Evolutionary conservation across 2,329 filamentous ascomycete species (phyloP).

Genomic region (Botrytis byssoidea): DNA sequence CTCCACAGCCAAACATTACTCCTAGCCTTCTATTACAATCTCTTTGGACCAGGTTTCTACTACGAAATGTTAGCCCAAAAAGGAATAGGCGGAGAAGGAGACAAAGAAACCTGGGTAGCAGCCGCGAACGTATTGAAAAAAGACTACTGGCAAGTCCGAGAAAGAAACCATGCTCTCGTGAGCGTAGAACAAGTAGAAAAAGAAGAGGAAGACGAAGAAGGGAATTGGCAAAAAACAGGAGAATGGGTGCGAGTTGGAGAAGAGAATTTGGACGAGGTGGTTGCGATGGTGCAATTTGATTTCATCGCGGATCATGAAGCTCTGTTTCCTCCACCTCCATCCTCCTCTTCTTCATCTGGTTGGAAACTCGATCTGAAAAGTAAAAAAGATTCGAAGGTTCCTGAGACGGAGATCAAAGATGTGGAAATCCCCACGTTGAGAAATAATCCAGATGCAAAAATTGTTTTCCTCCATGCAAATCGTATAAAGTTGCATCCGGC

Average conservation of each 20-base stretch:
- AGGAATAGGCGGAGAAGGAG: slow-evolving; percentile 19
- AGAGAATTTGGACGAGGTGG: neutral
- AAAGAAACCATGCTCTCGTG: slow-evolving; percentile 14
- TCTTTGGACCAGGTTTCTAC: slow-evolving; percentile 19
- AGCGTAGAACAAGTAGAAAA: neutral
- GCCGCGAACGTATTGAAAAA: neutral
- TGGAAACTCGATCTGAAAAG: neutral
- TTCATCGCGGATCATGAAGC: slow-evolving; percentile 8
- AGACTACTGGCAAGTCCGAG: slow-evolving; percentile 18
- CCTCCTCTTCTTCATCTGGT: neutral
- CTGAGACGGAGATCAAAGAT: neutral
- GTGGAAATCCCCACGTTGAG: neutral
- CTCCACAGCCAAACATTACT: slow-evolving; percentile 6
- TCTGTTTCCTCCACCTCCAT: neutral
- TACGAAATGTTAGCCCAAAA: slow-evolving; percentile 16
- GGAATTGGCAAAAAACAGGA: neutral
- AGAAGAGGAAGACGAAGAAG: neutral
- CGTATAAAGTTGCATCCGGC: slow-evolving; percentile 17
- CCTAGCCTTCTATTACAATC: slow-evolving; percentile 21
- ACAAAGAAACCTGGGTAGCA: slow-evolving; percentile 21
- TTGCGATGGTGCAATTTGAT: slow-evolving; percentile 19
- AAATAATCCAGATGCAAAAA: neutral
- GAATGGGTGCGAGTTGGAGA: neutral
- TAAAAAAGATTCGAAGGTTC: neutral
- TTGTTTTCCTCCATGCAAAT: slow-evolving; percentile 15